A percentile compares a stretch with the other conserved stretches of the same genome.
Conservation (phyloP, 371 early-diverging fungal genomes). For the Synchytrium microbalum region DNA sequence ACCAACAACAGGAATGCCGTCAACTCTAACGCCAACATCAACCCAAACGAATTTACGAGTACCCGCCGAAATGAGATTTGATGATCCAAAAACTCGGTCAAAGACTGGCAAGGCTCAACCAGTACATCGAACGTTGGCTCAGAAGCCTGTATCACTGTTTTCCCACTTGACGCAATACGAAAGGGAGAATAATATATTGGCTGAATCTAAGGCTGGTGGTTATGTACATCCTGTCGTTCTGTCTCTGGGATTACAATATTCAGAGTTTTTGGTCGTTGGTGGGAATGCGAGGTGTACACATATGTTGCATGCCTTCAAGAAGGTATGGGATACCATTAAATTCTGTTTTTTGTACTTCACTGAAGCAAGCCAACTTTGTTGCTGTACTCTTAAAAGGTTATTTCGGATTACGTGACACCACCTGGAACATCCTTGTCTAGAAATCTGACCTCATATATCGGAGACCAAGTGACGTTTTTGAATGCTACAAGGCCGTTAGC, state of each 20-base stretch:
- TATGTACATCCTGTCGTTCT: constrained; percentile 85
- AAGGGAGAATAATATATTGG: constrained; percentile 19
- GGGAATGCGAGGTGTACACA: constrained; percentile 86
- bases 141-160: constrained; percentile 33
- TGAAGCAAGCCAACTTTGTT: constrained; percentile 1
- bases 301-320: constrained; percentile 73
- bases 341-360: constrained; percentile 6
- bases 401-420: constrained; percentile 85
- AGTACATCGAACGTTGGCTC: constrained; percentile 6
- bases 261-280: constrained; percentile 76
- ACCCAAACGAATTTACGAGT: background rate
- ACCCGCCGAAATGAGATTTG: background rate
- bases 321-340: no score
- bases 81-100: constrained; percentile 13
- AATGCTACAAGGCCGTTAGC: constrained; percentile 77
- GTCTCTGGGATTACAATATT: constrained; percentile 76
- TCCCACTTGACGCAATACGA: constrained; percentile 42
- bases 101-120: background rate
- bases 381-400: constrained; percentile 52
- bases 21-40: background rate
- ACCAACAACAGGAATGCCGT: constrained; percentile 1
- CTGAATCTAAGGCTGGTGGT: constrained; percentile 16
- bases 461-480: constrained; percentile 84
- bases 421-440: constrained; percentile 72
- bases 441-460: constrained; percentile 72